Evolutionary conservation across 768 basidiomycete genomes (phyloP).

Genomic region (Podaxis sp.): DNA sequence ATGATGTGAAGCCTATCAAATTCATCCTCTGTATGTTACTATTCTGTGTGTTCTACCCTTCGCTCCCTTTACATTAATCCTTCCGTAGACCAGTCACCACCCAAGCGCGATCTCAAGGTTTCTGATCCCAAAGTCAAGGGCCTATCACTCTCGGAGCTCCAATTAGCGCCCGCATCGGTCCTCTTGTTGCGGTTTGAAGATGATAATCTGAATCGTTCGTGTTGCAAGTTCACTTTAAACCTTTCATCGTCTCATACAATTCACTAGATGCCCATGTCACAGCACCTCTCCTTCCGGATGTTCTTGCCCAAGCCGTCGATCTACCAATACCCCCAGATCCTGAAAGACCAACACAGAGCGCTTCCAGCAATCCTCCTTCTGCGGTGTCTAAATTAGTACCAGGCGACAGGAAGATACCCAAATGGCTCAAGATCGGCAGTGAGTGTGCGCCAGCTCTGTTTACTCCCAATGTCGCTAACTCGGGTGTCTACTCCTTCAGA

Average conservation of each 20-base stretch:
- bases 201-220: constrained; percentile 62
- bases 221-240: not conserved
- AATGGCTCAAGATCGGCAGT: constrained; percentile 78
- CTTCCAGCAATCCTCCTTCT: constrained; percentile 3
- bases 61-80: not conserved
- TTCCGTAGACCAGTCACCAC: constrained; percentile 68
- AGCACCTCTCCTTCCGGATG: constrained; percentile 58
- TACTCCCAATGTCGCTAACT: not conserved
- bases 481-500: constrained; percentile 10
- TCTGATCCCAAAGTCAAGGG: constrained; percentile 73
- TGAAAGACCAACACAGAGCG: constrained; percentile 14
- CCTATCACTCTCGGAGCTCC: constrained; percentile 60
- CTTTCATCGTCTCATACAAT: not conserved
- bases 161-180: constrained; percentile 76
- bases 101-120: constrained; percentile 78
- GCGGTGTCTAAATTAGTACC: not conserved
- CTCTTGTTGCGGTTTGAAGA: constrained; percentile 75
- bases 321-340: constrained; percentile 53
- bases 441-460: constrained; percentile 20
- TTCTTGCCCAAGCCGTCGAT: constrained; percentile 59
- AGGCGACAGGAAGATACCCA: constrained; percentile 60
- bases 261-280: constrained; percentile 44
- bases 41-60: not conserved
- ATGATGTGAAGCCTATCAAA: constrained; percentile 74
- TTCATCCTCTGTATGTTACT: constrained; percentile 73